Percentiles rank a stretch among this genome's conserved stretches.
Evolutionary conservation across 108 stramenopile genomes (phyloP).

Genomic region (Bacterosira constricta): DNA sequence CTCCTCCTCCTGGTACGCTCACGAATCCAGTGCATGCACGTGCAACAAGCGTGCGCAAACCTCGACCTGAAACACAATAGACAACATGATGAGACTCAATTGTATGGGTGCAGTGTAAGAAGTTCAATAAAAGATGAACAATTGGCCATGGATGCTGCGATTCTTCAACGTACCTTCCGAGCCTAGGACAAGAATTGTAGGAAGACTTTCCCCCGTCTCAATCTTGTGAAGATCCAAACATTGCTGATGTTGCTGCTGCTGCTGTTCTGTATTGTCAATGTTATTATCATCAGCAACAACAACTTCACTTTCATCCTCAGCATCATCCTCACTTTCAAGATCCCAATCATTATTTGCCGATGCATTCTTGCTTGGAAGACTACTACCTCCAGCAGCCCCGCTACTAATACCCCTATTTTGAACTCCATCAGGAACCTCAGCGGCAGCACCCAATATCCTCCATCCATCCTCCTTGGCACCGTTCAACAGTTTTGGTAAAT

Average conservation of each 20-base stretch:
- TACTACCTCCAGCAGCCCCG: neutral
- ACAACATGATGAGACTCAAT: no score
- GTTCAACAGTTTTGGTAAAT: slow-evolving; percentile 82
- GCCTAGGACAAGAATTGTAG: slow-evolving; percentile 94
- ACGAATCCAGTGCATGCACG: slow-evolving; percentile 91
- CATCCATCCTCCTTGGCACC: slow-evolving; percentile 85
- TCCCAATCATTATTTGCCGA: slow-evolving; percentile 5
- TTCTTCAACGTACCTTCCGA: slow-evolving; percentile 78
- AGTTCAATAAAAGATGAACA: no score
- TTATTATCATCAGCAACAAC: neutral
- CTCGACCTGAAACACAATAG: no score
- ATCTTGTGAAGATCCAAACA: slow-evolving; percentile 61
- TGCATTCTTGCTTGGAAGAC: neutral
- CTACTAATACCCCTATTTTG: no score
- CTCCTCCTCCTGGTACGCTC: slow-evolving; percentile 67
- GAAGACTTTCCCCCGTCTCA: slow-evolving; percentile 50
- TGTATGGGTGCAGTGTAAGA: no score
- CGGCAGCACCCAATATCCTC: slow-evolving; percentile 86
- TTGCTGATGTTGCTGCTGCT: slow-evolving; percentile 14
- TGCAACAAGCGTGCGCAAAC: slow-evolving; percentile 87
- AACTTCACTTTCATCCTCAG: slow-evolving; percentile 1
- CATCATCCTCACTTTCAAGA: slow-evolving; percentile 7
- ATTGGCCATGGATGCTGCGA: no score
- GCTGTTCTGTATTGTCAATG: neutral
- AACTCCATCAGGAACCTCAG: slow-evolving; percentile 50